These are phyloP conservation scores for Echinochloa phyllopogon DNA, from an alignment of 176 grass and related monocot genomes.

Conservation along the genomic window DNA sequence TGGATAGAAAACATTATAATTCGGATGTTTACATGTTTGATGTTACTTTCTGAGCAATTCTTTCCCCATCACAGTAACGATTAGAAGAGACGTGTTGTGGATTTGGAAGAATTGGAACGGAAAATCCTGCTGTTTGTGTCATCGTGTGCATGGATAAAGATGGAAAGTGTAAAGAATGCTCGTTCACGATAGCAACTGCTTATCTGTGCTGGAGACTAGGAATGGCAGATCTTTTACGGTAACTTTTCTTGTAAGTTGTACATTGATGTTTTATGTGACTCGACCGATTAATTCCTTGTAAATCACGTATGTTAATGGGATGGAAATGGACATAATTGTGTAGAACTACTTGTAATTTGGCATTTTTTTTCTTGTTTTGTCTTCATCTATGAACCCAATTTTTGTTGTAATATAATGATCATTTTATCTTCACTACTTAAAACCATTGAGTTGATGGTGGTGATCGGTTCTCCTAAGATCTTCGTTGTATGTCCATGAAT, in stretches of 20 bases:
- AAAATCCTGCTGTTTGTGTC: constrained; percentile 36
- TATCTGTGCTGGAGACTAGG: not conserved
- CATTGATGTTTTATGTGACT: not conserved
- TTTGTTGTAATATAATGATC: not conserved
- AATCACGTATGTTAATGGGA: not conserved
- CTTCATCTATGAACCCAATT: not conserved
- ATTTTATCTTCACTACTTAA: not conserved
- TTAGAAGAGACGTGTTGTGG: not conserved
- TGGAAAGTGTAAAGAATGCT: constrained; percentile 40
- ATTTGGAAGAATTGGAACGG: constrained; percentile 29
- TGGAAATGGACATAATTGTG: not conserved
- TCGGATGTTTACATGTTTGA: constrained; percentile 33
- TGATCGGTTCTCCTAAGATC: too few species aligned
- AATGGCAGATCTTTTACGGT: not conserved
- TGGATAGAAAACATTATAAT: constrained; percentile 16
- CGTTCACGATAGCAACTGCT: constrained; percentile 10
- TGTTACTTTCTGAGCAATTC: constrained; percentile 39
- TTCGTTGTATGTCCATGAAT: too few species aligned
- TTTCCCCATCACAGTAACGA: constrained; percentile 12
- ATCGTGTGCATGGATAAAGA: constrained; percentile 46
- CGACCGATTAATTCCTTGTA: not conserved
- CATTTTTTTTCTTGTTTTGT: not conserved
- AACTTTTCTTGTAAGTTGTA: not conserved
- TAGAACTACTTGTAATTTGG: not conserved
- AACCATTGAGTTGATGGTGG: too few species aligned